Conservation (phyloP, 352 stramenopile genomes). For the Phytophthora melonis region DNA sequence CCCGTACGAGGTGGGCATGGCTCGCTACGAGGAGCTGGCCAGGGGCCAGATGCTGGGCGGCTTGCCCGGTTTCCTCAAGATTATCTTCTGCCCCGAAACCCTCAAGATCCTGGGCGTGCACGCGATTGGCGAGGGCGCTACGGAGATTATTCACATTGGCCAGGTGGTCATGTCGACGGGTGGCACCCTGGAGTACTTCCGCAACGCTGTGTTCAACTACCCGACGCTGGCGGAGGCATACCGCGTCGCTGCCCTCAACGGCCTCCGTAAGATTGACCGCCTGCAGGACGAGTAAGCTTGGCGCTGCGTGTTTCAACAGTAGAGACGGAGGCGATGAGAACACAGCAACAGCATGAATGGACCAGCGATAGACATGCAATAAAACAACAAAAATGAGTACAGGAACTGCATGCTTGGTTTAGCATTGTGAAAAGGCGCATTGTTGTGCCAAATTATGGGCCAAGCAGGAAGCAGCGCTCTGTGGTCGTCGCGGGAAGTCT, state of each 20-base stretch:
- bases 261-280: conserved; percentile 75
- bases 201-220: conserved; percentile 94
- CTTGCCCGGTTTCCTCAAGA: conserved; percentile 83
- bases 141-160: conserved; percentile 92
- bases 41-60: conserved; percentile 89
- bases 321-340: neutral
- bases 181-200: conserved; percentile 91
- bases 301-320: neutral
- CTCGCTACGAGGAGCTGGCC: conserved; percentile 85
- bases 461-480: conserved; percentile 16
- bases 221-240: conserved; percentile 91
- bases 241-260: conserved; percentile 82
- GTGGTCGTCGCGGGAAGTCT: conserved; percentile 30
- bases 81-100: conserved; percentile 85
- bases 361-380: conserved; percentile 23
- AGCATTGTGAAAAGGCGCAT: conserved; percentile 14
- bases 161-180: conserved; percentile 89
- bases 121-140: conserved; percentile 86
- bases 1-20: conserved; percentile 82
- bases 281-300: conserved; percentile 39
- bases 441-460: conserved; percentile 25
- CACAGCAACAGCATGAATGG: conserved; percentile 10
- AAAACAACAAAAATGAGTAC: conserved; percentile 19
- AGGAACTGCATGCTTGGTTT: conserved; percentile 4
- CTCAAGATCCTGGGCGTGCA: conserved; percentile 84